phyloP scores from a whole-genome alignment of 495 filamentous ascomycete species.

The Penicillium riverlandense region DNA sequence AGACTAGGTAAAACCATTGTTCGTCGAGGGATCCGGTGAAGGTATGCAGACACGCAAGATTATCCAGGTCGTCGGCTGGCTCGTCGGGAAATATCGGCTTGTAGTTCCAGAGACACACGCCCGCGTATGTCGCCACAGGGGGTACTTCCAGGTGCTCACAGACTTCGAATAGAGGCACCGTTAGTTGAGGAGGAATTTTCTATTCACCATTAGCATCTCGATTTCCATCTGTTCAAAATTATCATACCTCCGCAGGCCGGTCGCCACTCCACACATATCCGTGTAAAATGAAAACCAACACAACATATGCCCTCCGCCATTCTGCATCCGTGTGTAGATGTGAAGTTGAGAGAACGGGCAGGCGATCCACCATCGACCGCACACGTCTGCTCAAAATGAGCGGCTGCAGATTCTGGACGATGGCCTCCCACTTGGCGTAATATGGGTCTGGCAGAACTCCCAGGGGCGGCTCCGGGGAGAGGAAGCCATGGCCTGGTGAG shows the following conservation, averaged over 20 bases:
- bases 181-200: conserved; percentile 77
- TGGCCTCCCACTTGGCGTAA: conserved; percentile 87
- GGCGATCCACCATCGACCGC: conserved; percentile 62
- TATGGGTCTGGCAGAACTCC: conserved; percentile 75
- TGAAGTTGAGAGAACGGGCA: conserved; percentile 75
- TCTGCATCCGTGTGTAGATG: conserved; percentile 75
- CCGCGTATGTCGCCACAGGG: conserved; percentile 91
- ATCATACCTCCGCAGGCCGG: conserved; percentile 60
- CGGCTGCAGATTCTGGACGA: conserved; percentile 76
- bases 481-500: conserved; percentile 79
- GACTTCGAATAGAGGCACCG: conserved; percentile 71
- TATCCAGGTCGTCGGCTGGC: conserved; percentile 71
- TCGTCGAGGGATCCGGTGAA: conserved; percentile 96
- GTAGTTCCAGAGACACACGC: conserved; percentile 92
- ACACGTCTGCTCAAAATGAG: conserved; percentile 78
- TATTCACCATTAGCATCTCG: conserved; percentile 29
- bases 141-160: conserved; percentile 80
- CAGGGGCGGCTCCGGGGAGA: conserved; percentile 75
- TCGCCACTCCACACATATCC: conserved; percentile 94
- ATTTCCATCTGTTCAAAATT: not conserved
- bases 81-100: conserved; percentile 79
- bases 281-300: conserved; percentile 84
- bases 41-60: conserved; percentile 76
- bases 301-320: conserved; percentile 85
- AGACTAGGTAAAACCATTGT: conserved; percentile 96